Base-by-base conservation (phyloP, 2,329 filamentous ascomycete species). In the Pseudohalonectria lignicola region DNA sequence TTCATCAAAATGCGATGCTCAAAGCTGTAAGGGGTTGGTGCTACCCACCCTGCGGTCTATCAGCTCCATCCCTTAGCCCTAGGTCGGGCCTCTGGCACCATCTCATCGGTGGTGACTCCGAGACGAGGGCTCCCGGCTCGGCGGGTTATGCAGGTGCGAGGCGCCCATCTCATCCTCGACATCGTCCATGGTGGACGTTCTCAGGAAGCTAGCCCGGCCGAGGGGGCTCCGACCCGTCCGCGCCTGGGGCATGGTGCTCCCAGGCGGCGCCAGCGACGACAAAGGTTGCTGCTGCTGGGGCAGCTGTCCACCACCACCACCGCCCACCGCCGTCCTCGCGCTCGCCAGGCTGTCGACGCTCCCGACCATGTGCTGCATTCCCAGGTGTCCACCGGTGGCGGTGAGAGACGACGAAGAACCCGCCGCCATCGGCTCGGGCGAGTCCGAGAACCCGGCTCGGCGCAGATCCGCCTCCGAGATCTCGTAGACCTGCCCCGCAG, bases 401-500 rank as follows among this genome's bases (percentile, higher is more conserved):
- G 35, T 43, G 48, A 25, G 42, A 34, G 25, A 50, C 45, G 5
- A 45, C 38, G 34, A 43, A n/a, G n/a, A n/a, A n/a, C n/a, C n/a
- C n/a, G n/a, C n/a, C n/a, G n/a, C n/a, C n/a, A n/a, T n/a, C 42
- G 52, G 49, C 25, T 64, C 60, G 8, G 53, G 48, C 4, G 57
- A 56, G n/a, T 63, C 63, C 8, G 59, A 54, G 45, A 59, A 66
- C 11, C 61, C 61, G 10, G 54, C 56, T 37, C 60, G 62, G 17
- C 50, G 52, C 21, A 64, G 53, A 39, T 65, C 61, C 2, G 60
- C 52, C 12, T 71, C 67, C 12, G 62, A 58, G 35, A 70, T 62
- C 47, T 72, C 69, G 43, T 67, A 70, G 7, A 71, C 63, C 30
- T 67, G 64, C 3, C 66, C 64, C n/a, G n/a, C n/a, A n/a, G n/a